Conservation (phyloP, 108 stramenopile species). For the Conticribra guillardii region DNA sequence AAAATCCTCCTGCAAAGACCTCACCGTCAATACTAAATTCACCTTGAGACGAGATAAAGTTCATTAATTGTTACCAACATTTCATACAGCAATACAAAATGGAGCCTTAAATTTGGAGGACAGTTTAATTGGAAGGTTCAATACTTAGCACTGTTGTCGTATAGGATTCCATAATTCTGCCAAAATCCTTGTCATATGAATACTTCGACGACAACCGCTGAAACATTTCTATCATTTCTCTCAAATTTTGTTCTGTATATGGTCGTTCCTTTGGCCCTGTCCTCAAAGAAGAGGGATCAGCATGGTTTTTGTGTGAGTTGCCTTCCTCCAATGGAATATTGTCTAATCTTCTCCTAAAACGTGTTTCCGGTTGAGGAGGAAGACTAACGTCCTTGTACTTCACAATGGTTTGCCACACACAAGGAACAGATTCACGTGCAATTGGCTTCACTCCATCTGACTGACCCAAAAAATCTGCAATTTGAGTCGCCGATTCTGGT, state of each 20-base stretch:
- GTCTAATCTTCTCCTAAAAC: not conserved
- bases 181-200: conserved; percentile 12
- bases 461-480: conserved; percentile 18
- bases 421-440: conserved; percentile 6
- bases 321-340: not conserved
- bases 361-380: not conserved
- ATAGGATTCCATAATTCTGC: conserved; percentile 12
- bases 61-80: no score
- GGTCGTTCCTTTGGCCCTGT: no score
- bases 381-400: conserved; percentile 13
- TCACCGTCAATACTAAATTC: no score
- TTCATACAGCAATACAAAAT: no score
- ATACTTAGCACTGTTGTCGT: no score
- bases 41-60: no score
- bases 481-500: not conserved
- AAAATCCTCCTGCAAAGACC: no score
- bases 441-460: not conserved
- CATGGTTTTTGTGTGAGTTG: not conserved
- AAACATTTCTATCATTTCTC: no score
- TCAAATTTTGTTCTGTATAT: conserved; percentile 6
- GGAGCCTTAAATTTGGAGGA: no score
- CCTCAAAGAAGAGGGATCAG: conserved; percentile 16
- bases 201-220: conserved; percentile 10
- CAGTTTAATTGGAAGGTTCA: no score
- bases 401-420: conserved; percentile 32